phyloP scores from a whole-genome alignment of 768 basidiomycete genomes.

The Pleurotus citrinopileatus region DNA sequence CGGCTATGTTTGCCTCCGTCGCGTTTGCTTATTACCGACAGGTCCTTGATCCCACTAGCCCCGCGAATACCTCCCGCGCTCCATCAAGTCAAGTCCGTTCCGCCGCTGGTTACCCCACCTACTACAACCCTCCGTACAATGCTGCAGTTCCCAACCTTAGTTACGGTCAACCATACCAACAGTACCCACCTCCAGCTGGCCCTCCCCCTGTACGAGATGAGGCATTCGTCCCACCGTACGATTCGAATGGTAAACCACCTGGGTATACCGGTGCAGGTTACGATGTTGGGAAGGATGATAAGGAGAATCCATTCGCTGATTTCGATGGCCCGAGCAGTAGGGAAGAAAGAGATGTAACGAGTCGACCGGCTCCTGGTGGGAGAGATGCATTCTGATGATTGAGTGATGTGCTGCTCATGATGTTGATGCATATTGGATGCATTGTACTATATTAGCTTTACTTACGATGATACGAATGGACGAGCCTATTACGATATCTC shows the following conservation, averaged over 20 bases:
- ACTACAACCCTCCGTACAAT: slow-evolving; percentile 63
- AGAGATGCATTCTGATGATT: slow-evolving; percentile 23
- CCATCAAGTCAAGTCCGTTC: slow-evolving; percentile 37
- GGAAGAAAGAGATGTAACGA: slow-evolving; percentile 42
- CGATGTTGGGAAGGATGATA: slow-evolving; percentile 31
- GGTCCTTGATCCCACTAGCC: slow-evolving; percentile 61
- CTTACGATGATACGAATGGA: no score
- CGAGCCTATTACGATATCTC: no score
- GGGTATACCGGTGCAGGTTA: slow-evolving; percentile 32
- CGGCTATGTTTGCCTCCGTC: slow-evolving; percentile 58
- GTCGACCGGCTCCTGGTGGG: slow-evolving; percentile 34
- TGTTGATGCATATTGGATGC: no score
- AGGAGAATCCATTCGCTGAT: slow-evolving; percentile 57
- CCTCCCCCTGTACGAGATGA: slow-evolving; percentile 40
- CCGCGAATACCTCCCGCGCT: slow-evolving; percentile 47
- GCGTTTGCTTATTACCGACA: slow-evolving; percentile 77
- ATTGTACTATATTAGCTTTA: no score
- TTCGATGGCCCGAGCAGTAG: slow-evolving; percentile 31
- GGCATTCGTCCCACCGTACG: slow-evolving; percentile 32
- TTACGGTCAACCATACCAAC: slow-evolving; percentile 24
- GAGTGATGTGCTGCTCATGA: no score
- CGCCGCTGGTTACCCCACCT: slow-evolving; percentile 38
- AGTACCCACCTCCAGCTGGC: slow-evolving; percentile 48
- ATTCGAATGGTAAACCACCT: slow-evolving; percentile 40
- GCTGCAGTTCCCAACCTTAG: slow-evolving; percentile 30